phyloP scores from a whole-genome alignment of 257 asterid genomes.

The Dorcoceras hygrometricum region DNA sequence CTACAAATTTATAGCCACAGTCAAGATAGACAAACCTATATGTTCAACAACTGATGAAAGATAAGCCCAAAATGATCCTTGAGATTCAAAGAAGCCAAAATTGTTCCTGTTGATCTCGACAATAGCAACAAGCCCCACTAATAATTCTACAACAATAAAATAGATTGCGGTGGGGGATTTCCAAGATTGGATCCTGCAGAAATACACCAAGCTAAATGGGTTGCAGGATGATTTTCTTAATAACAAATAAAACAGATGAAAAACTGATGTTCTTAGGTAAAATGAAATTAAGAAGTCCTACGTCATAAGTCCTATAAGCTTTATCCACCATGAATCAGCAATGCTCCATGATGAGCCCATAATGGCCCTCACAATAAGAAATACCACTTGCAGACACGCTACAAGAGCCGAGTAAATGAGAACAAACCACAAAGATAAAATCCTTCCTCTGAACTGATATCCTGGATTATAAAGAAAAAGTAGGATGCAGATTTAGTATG shows the following conservation, averaged over 20 bases:
- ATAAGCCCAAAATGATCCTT: conserved; percentile 62
- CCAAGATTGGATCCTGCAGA: conserved; percentile 69
- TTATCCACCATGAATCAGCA: conserved; percentile 72
- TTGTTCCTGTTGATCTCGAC: conserved; percentile 55
- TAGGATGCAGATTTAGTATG: conserved; percentile 13
- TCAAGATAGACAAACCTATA: conserved; percentile 57
- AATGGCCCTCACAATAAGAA: conserved; percentile 45
- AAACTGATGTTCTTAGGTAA: conserved; percentile 12
- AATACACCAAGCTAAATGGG: conserved; percentile 25
- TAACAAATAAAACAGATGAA: neutral
- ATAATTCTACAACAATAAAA: conserved; percentile 47
- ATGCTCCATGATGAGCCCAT: conserved; percentile 44
- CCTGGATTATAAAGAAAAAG: conserved; percentile 38
- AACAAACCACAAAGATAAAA: conserved; percentile 59
- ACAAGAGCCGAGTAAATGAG: conserved; percentile 47
- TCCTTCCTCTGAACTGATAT: conserved; percentile 54
- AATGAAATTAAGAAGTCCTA: conserved; percentile 30
- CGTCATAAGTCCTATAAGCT: conserved; percentile 69
- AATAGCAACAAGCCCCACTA: conserved; percentile 52
- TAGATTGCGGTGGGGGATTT: conserved; percentile 56
- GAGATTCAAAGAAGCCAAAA: conserved; percentile 49
- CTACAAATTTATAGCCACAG: conserved; percentile 17
- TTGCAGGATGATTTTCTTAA: conserved; percentile 6
- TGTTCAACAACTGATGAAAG: conserved; percentile 60
- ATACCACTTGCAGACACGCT: conserved; percentile 47